Base-by-base conservation (phyloP, 768 basidiomycete species). In the Amanita thiersii region DNA sequence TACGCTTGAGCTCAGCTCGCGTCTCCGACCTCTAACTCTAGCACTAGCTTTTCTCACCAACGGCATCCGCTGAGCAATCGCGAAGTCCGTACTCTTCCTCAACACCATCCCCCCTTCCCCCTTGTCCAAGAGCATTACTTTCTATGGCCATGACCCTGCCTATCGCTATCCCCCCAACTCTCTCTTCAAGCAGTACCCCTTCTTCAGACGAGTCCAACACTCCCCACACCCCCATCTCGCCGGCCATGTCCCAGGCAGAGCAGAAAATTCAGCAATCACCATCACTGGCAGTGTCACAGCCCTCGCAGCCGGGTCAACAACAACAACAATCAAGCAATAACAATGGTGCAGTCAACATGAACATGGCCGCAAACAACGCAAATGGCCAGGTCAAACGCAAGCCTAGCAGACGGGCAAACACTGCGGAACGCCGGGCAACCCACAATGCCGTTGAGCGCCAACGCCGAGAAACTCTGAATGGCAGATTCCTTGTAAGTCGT, bases 391-490 rank as follows among this genome's bases (percentile, higher is more conserved):
- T 65, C 45, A 88, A 86, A 58, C 78, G 86, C 60, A 94, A 94
- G 61, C 79, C 88, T 42, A 78, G 76, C 54, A 74, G 90, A 48
- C 79, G 92, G 23, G 92, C 91, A 39, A 97, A 97, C 65, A 97
- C 93, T 39, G 93, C 92, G 39, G 94, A 97, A 60, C 87, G 93
- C 62, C 71, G 94, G 25, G 90, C 91, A 3, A 92, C 88, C 15
- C 94, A 99, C 66, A 99, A 98, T 59, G 94, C 96, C 23, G 90
- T 97, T 44, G 96, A 97, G 68, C 75, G 96, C 38, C 85, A 86
- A 56, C 76, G 94, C 36, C 70, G 94, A 37, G 94, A 98, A 68
- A 92, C 86, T 33, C 68, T 98, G 39, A 99, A 97, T 58, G 78
- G 85, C 40, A 76, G 91, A 45, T 98, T 98, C 69, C 67, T 96